Conservation (phyloP, 106 monocot genomes). For the Platanthera guangdongensis region DNA sequence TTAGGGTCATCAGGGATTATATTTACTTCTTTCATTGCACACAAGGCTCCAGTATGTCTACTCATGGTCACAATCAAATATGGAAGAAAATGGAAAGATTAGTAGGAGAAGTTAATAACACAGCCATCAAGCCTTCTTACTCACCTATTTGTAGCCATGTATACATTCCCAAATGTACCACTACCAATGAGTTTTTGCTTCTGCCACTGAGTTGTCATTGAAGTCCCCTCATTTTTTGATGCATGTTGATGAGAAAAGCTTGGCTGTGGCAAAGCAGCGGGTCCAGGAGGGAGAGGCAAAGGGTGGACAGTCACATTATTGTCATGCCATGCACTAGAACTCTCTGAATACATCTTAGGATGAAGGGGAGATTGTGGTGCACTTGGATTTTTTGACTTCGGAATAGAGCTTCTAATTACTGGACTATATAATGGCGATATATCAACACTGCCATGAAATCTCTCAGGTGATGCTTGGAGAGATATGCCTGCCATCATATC, state of each 20-base stretch:
- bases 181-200: slow-evolving; percentile 86
- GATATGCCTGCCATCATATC: slow-evolving; percentile 24
- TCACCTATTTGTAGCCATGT: slow-evolving; percentile 79
- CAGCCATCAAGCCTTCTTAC: not conserved
- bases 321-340: slow-evolving; percentile 31
- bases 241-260: slow-evolving; percentile 24
- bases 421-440: slow-evolving; percentile 50
- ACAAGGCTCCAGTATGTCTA: slow-evolving; percentile 79
- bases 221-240: slow-evolving; percentile 33
- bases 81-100: not conserved
- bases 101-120: not conserved
- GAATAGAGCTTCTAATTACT: slow-evolving; percentile 33
- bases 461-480: slow-evolving; percentile 31
- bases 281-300: slow-evolving; percentile 80
- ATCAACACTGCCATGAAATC: slow-evolving; percentile 48
- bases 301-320: slow-evolving; percentile 55
- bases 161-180: slow-evolving; percentile 95
- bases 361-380: slow-evolving; percentile 83
- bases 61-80: not conserved
- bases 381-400: slow-evolving; percentile 67
- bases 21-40: slow-evolving; percentile 99
- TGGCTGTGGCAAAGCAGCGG: slow-evolving; percentile 23
- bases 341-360: slow-evolving; percentile 43
- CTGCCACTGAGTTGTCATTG: slow-evolving; percentile 68
- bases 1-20: slow-evolving; percentile 90